Conservation (phyloP, 768 basidiomycete genomes). For the Tulasnella sp. region DNA sequence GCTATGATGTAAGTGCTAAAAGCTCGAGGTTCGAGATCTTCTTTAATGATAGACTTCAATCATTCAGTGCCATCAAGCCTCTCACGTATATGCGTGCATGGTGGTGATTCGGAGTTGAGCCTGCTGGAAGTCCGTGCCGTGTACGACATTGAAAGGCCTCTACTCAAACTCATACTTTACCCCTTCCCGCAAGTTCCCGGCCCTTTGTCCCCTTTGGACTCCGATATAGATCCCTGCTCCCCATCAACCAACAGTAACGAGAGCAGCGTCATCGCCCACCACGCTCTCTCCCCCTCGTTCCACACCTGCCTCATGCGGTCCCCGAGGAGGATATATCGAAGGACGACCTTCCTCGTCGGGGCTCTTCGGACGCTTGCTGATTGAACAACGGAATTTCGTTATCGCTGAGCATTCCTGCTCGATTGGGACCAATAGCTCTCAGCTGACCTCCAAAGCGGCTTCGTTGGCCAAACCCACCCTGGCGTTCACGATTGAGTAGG, state of each 20-base stretch:
- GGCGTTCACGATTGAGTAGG: not conserved
- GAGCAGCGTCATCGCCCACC: not conserved
- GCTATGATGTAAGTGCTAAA: not conserved
- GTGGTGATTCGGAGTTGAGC: not conserved
- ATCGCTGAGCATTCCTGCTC: not conserved
- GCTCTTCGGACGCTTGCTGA: not conserved
- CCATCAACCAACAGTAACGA: not conserved
- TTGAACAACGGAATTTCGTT: not conserved
- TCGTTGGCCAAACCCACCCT: not conserved
- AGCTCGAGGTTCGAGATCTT: not conserved
- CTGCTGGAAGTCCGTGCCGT: not conserved
- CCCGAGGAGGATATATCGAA: not conserved
- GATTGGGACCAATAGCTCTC: not conserved
- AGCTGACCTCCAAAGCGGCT: not conserved
- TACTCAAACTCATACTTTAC: not conserved
- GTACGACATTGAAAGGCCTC: not conserved
- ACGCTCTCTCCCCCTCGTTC: not conserved
- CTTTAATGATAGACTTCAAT: slow-evolving; percentile 15
- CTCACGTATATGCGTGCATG: not conserved
- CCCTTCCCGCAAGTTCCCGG: slow-evolving; percentile 7
- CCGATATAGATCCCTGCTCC: not conserved
- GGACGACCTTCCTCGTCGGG: not conserved
- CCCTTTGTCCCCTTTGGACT: not conserved
- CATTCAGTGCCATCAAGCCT: not conserved
- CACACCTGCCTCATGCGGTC: slow-evolving; percentile 6